A percentile compares a stretch with the other conserved stretches of the same genome.
phyloP scores from a whole-genome alignment of 208 protist species.

The Strigomonas culicis region DNA sequence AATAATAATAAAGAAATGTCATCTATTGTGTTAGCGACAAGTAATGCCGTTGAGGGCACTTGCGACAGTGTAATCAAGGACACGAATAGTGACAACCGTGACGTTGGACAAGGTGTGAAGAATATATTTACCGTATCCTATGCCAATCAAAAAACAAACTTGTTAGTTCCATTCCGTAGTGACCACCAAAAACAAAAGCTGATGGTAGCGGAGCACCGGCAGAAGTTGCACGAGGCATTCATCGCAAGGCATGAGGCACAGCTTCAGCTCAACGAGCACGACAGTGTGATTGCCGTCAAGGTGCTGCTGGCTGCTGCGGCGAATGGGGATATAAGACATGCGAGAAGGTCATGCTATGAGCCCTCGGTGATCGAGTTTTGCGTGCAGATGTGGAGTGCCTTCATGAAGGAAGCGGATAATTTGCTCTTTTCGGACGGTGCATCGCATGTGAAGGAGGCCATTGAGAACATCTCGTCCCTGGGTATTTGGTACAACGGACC shows the following conservation, averaged over 20 bases:
- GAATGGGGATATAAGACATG: constrained; percentile 26
- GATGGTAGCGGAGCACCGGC: constrained; percentile 18
- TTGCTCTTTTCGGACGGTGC: constrained; percentile 27
- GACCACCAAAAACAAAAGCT: constrained; percentile 39
- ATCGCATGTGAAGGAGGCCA: constrained; percentile 26
- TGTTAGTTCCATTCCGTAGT: constrained; percentile 2
- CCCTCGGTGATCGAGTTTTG: constrained; percentile 42
- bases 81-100: constrained; percentile 2
- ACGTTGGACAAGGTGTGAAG: constrained; percentile 1
- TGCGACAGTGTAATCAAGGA: no score
- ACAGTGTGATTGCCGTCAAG: constrained; percentile 32
- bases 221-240: constrained; percentile 37
- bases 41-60: no score
- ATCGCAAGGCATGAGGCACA: constrained; percentile 31
- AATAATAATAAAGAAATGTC: no score
- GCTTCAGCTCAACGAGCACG: constrained; percentile 18
- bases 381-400: constrained; percentile 42
- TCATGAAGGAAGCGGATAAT: constrained; percentile 45
- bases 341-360: constrained; percentile 18
- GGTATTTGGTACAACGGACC: constrained; percentile 66
- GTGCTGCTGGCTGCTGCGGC: constrained; percentile 48
- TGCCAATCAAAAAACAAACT: constrained; percentile 25
- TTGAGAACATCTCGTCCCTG: constrained; percentile 71
- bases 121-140: constrained; percentile 50
- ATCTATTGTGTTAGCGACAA: no score